Conservation (phyloP, 208 protist genomes). For the Porcisia hertigi region DNA sequence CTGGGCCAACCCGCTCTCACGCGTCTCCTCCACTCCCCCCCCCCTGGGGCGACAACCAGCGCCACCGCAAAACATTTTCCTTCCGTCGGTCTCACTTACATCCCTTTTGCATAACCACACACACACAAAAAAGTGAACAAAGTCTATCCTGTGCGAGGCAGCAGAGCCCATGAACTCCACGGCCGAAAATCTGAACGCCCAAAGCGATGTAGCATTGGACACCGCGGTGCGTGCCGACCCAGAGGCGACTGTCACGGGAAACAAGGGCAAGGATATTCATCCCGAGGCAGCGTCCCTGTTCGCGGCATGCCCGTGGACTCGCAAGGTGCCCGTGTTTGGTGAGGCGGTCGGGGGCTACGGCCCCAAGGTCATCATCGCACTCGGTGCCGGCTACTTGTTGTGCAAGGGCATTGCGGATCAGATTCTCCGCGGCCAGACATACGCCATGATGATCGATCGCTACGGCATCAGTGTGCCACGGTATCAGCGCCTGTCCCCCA, state of each 20-base stretch:
- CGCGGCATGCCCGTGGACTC: slow-evolving; percentile 20
- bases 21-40: too few relatives aligned
- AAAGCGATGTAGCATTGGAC: background rate
- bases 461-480: slow-evolving; percentile 34
- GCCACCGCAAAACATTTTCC: too few relatives aligned
- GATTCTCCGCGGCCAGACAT: slow-evolving; percentile 32
- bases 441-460: slow-evolving; percentile 53
- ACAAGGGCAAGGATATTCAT: slow-evolving; percentile 63
- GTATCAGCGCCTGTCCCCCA: slow-evolving; percentile 54
- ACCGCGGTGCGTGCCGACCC: background rate
- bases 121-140: too few relatives aligned
- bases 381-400: slow-evolving; percentile 52
- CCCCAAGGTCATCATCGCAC: slow-evolving; percentile 27
- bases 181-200: too few relatives aligned
- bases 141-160: too few relatives aligned
- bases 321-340: slow-evolving; percentile 52
- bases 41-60: too few relatives aligned
- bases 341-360: slow-evolving; percentile 44
- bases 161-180: too few relatives aligned
- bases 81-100: too few relatives aligned
- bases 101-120: too few relatives aligned
- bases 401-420: slow-evolving; percentile 62
- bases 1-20: too few relatives aligned
- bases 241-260: slow-evolving; percentile 51
- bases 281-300: slow-evolving; percentile 39